Percentiles rank a stretch among this genome's conserved stretches.
These are phyloP conservation scores for Ophiostoma australiae DNA, from an alignment of 2,329 filamentous ascomycete species.

Conservation along the genomic window DNA sequence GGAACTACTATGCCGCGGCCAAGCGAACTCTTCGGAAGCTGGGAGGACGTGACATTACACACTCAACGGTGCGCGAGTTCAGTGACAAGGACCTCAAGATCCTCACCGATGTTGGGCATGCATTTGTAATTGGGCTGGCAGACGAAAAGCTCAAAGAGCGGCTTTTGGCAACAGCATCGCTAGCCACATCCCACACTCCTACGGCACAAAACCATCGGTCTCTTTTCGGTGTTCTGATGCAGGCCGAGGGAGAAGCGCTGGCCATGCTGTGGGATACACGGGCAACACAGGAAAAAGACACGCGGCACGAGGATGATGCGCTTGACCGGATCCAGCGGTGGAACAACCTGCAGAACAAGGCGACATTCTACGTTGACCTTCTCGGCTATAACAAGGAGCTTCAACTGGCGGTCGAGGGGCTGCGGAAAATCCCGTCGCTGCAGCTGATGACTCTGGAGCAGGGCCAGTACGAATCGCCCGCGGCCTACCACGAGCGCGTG, in stretches of 20 bases:
- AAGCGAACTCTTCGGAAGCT: slow-evolving; percentile 48
- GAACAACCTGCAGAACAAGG: slow-evolving; percentile 41
- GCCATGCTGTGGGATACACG: slow-evolving; percentile 44
- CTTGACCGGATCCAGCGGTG: slow-evolving; percentile 42
- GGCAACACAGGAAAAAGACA: slow-evolving; percentile 36
- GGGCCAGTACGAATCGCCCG: slow-evolving; percentile 47
- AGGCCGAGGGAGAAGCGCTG: slow-evolving; percentile 54
- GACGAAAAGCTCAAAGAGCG: slow-evolving; percentile 44
- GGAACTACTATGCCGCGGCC: slow-evolving; percentile 45
- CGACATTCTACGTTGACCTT: slow-evolving; percentile 43
- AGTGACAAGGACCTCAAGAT: slow-evolving; percentile 43
- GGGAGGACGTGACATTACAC: slow-evolving; percentile 47
- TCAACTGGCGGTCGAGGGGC: slow-evolving; percentile 41
- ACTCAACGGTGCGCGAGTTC: slow-evolving; percentile 44
- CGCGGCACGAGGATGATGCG: slow-evolving; percentile 36
- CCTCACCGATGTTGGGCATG: slow-evolving; percentile 48
- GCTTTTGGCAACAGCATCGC: slow-evolving; percentile 45
- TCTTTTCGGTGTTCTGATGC: slow-evolving; percentile 49
- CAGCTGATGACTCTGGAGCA: slow-evolving; percentile 53
- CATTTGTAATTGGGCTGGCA: slow-evolving; percentile 51
- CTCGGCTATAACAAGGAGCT: slow-evolving; percentile 51
- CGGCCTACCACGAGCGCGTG: slow-evolving; percentile 46
- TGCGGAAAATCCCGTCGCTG: slow-evolving; percentile 50
- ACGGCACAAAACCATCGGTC: slow-evolving; percentile 40
- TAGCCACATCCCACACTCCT: slow-evolving; percentile 36